Conservation (phyloP, 1,284 basidiomycete species). For the Ceratobasidium sp. region DNA sequence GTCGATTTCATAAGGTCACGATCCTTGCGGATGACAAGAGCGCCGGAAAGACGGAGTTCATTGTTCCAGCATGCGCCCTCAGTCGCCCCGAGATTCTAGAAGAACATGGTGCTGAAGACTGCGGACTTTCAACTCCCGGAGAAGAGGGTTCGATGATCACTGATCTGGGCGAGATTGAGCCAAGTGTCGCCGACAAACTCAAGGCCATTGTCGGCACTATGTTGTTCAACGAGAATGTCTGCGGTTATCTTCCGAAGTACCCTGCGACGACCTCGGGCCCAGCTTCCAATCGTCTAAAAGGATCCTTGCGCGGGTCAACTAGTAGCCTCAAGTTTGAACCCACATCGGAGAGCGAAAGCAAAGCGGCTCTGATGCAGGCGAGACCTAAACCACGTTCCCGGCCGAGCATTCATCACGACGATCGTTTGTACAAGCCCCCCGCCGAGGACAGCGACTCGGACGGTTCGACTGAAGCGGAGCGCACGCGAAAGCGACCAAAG, state of each 20-base stretch:
- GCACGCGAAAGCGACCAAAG: slow-evolving; percentile 20
- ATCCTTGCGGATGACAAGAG: slow-evolving; percentile 23
- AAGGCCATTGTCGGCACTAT: slow-evolving; percentile 43
- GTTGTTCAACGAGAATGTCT: slow-evolving; percentile 45
- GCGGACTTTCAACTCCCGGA: slow-evolving; percentile 43
- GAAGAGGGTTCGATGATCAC: slow-evolving; percentile 46
- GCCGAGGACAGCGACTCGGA: slow-evolving; percentile 24
- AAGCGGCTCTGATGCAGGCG: neutral
- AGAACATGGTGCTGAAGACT: slow-evolving; percentile 45
- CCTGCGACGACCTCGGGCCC: slow-evolving; percentile 1
- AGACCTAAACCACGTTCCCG: slow-evolving; percentile 38
- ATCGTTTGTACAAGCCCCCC: slow-evolving; percentile 17
- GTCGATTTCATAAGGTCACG: slow-evolving; percentile 47
- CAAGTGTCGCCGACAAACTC: slow-evolving; percentile 35
- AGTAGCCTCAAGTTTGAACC: slow-evolving; percentile 1
- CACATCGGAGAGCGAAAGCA: neutral
- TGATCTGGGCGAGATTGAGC: slow-evolving; percentile 40
- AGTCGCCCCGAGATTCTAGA: slow-evolving; percentile 38
- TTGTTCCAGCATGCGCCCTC: slow-evolving; percentile 47
- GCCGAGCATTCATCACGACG: slow-evolving; percentile 23
- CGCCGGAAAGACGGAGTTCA: slow-evolving; percentile 29
- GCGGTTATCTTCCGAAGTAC: slow-evolving; percentile 44
- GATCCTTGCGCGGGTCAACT: slow-evolving; percentile 2
- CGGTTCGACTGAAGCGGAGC: slow-evolving; percentile 25
- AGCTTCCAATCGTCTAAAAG: slow-evolving; percentile 10